Conservation (phyloP, 2,329 filamentous ascomycete species). For the Tolypocladium nubicola region DNA sequence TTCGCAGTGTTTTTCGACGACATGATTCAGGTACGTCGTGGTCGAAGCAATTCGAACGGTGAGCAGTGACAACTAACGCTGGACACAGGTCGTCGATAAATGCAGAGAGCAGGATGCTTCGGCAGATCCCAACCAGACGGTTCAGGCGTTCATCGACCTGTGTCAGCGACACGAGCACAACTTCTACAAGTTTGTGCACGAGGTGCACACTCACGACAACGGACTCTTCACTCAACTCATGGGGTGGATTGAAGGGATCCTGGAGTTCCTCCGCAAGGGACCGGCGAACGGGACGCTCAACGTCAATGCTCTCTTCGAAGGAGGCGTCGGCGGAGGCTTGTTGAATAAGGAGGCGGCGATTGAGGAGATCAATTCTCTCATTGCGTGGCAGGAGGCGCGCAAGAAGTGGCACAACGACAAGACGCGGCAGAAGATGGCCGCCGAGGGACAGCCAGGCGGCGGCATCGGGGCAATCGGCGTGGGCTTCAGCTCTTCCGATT, state of each 20-base stretch:
- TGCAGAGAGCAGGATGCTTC: conserved; percentile 70
- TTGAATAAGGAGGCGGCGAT: conserved; percentile 66
- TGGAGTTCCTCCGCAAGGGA: conserved; percentile 83
- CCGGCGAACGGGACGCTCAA: conserved; percentile 80
- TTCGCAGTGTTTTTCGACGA: conserved; percentile 91
- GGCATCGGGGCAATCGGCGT: conserved; percentile 42
- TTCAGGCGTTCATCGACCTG: conserved; percentile 94
- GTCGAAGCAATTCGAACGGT: not conserved
- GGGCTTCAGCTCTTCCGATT: conserved; percentile 70
- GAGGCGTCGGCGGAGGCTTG: conserved; percentile 54
- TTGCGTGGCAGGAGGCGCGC: conserved; percentile 86
- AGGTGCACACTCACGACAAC: conserved; percentile 94
- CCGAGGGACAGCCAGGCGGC: conserved; percentile 46
- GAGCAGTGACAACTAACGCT: conserved; percentile 5
- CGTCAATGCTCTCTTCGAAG: conserved; percentile 87
- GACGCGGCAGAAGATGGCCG: conserved; percentile 97
- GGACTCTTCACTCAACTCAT: conserved; percentile 93
- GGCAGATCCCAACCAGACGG: conserved; percentile 94
- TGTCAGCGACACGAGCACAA: conserved; percentile 92
- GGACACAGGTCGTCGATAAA: conserved; percentile 46
- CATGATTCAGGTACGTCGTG: conserved; percentile 59
- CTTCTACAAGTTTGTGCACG: conserved; percentile 98
- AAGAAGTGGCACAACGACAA: conserved; percentile 99
- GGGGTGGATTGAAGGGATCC: conserved; percentile 92
- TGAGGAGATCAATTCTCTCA: conserved; percentile 72